Evolutionary conservation across 176 grass and related monocot genomes (phyloP).

Genomic region (Carex parvula): DNA sequence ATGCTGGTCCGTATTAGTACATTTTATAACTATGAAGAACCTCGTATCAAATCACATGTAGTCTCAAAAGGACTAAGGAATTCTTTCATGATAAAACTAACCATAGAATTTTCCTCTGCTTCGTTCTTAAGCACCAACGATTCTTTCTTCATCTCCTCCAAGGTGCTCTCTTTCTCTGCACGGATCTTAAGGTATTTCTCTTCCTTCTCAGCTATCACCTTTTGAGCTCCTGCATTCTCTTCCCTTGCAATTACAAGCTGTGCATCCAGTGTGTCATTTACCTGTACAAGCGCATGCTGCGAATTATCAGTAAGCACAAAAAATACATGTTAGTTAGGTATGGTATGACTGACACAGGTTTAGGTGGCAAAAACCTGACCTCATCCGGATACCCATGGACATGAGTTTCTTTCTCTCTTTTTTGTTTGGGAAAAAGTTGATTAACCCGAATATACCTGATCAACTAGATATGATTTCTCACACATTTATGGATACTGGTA

Average conservation of each 20-base stretch:
- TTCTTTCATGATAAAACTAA: conserved; percentile 27
- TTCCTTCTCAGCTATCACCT: conserved; percentile 39
- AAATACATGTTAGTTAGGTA: neutral
- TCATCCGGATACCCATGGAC: neutral
- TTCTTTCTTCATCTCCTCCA: conserved; percentile 42
- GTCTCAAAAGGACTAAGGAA: neutral
- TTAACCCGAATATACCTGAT: neutral
- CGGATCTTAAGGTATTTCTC: conserved; percentile 17
- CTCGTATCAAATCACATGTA: neutral
- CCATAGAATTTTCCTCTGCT: conserved; percentile 49
- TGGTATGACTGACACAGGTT: neutral
- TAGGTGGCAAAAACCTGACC: neutral
- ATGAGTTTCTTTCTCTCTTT: neutral
- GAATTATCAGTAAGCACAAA: neutral
- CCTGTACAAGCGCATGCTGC: conserved; percentile 19
- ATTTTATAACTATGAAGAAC: neutral
- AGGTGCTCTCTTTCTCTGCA: conserved; percentile 35
- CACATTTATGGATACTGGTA: neutral
- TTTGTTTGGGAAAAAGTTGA: neutral
- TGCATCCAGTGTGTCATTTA: conserved; percentile 41
- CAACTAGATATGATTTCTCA: neutral
- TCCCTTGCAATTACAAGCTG: conserved; percentile 32
- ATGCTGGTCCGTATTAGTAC: conserved; percentile 12
- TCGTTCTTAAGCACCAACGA: conserved; percentile 43
- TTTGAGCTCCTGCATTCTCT: conserved; percentile 35